These are phyloP conservation scores for Entomortierella beljakovae DNA, from an alignment of 192 early-diverging fungal species.

Conservation along the genomic window DNA sequence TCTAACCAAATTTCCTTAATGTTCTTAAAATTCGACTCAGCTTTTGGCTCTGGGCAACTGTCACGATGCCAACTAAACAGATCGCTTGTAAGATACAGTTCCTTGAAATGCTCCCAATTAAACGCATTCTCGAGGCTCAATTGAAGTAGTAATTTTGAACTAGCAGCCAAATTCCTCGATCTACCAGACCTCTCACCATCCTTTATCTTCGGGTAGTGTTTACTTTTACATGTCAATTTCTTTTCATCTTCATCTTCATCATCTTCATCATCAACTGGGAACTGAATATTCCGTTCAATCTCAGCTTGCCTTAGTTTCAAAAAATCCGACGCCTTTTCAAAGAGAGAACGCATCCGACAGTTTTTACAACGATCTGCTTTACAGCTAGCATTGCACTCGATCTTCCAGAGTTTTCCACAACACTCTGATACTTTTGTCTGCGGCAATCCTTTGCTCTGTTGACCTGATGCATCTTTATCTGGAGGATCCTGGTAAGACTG, in stretches of 20 bases:
- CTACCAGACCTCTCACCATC: neutral
- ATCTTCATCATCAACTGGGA: neutral
- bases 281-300: conserved; percentile 23
- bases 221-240: neutral
- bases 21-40: neutral
- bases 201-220: neutral
- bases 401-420: conserved; percentile 18
- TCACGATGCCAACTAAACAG: conserved; percentile 29
- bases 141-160: no score
- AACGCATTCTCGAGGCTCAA: conserved; percentile 13
- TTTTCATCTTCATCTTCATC: neutral
- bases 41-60: neutral
- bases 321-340: conserved; percentile 14
- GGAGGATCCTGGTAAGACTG: no score
- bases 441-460: neutral
- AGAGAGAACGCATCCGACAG: conserved; percentile 27
- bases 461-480: neutral
- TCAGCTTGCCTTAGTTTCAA: conserved; percentile 24
- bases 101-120: conserved; percentile 34
- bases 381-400: conserved; percentile 13
- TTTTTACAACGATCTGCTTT: conserved; percentile 9
- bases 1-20: conserved; percentile 30
- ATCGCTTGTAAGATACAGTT: conserved; percentile 14
- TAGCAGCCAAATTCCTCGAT: neutral
- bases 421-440: conserved; percentile 34